These are phyloP conservation scores for Pythium periplocum DNA, from an alignment of 352 stramenopile genomes.

Conservation along the genomic window DNA sequence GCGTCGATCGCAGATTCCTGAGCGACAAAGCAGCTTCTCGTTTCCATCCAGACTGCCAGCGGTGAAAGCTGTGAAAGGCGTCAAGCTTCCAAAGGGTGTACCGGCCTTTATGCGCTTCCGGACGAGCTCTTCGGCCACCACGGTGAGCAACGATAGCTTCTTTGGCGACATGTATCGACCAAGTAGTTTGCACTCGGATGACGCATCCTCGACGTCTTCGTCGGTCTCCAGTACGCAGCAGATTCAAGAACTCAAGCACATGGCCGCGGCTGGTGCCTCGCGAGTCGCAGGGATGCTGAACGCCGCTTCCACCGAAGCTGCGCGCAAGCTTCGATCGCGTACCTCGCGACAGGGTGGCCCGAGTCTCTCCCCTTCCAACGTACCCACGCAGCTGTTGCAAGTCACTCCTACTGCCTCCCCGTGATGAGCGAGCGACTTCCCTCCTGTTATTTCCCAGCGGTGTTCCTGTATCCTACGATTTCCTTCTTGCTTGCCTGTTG, in stretches of 20 bases:
- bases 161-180: conserved; percentile 9
- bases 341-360: neutral
- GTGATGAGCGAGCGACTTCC: too few relatives aligned
- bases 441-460: too few relatives aligned
- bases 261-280: conserved; percentile 28
- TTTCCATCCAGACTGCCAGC: conserved; percentile 27
- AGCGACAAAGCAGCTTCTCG: conserved; percentile 20
- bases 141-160: conserved; percentile 45
- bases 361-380: too few relatives aligned
- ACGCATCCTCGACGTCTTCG: conserved; percentile 11
- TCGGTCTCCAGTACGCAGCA: conserved; percentile 16
- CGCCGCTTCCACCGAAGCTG: conserved; percentile 44
- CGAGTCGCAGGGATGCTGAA: conserved; percentile 45
- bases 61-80: conserved; percentile 15
- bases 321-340: conserved; percentile 31
- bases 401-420: too few relatives aligned
- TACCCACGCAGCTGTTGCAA: too few relatives aligned
- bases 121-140: conserved; percentile 43
- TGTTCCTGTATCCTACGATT: too few relatives aligned
- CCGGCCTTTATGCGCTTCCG: conserved; percentile 33
- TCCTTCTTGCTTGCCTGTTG: too few relatives aligned
- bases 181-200: conserved; percentile 17
- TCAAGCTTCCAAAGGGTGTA: conserved; percentile 22
- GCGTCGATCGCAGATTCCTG: conserved; percentile 1
- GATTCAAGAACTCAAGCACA: conserved; percentile 28